Evolutionary conservation across 306 rosid species (phyloP), one percentile per base, ranked within the genome.

Genomic region (Lathyrus aphaca): DNA sequence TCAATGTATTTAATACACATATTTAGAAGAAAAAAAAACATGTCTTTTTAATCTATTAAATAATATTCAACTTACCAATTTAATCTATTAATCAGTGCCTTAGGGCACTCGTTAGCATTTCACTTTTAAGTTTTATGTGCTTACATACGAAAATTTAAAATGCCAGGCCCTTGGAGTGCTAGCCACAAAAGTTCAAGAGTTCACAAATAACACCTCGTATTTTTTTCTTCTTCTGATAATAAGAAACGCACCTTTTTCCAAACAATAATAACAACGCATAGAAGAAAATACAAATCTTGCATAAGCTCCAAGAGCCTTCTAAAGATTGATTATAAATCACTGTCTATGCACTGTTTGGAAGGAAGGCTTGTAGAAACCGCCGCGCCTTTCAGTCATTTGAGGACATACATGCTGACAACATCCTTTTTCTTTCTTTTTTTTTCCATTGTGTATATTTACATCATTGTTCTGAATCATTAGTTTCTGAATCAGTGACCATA

Each of bases 401-500:
- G 50, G 46, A 56, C 62, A 46, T 64, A 64, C 74, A 66, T 14
- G 44, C 55, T 23, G 14, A 46, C 74, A 49, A 58, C 48, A 57
- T 30, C 18, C 56, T 43, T 37, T 53, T n/a, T n/a, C n/a, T n/a
- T n/a, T n/a, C n/a, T n/a, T n/a, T 17, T 21, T 43, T 15, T 37
- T 42, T 18, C 14, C 54, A 35, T 35, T 35, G 56, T 44, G 35
- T 58, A 74, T 53, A 74, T 78, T 51, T 71, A 74, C 73, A 71
- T 80, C 77, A 84, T 68, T 84, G 79, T 37, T 82, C 82, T 15
- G 79, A 71, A 75, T 85, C 88, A 65, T 69, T 73, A 43, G 42
- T 70, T 83, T 87, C 88, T 58, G 76, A 18, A 49, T 85, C 87
- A n/a, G 86, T 66, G 54, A 84, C 89, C 88, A 69, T 77, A 57